Evolutionary conservation across 768 basidiomycete species (phyloP).

Genomic region (Calocybe cyanea): DNA sequence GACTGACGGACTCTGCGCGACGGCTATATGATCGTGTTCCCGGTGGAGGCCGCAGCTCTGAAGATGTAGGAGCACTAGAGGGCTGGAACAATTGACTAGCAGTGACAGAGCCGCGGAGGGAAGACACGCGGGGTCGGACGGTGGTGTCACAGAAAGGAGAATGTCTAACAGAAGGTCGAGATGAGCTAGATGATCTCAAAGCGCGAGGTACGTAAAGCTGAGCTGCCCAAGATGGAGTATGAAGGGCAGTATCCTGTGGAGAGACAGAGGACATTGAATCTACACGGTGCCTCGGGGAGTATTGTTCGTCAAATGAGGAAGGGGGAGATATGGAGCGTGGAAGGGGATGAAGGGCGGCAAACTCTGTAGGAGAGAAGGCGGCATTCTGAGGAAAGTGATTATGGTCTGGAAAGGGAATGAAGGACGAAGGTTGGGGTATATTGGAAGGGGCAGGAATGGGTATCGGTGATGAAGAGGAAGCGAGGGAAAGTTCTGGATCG

Average conservation of each 20-base stretch:
- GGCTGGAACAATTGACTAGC: conserved; percentile 59
- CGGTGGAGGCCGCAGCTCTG: conserved; percentile 42
- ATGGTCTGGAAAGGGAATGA: conserved; percentile 45
- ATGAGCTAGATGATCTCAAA: conserved; percentile 39
- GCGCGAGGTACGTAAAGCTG: conserved; percentile 60
- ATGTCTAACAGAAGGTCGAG: conserved; percentile 43
- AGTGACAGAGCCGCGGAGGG: conserved; percentile 45
- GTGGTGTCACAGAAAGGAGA: conserved; percentile 42
- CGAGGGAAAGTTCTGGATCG: conserved; percentile 45
- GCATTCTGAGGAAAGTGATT: conserved; percentile 44
- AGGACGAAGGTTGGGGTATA: conserved; percentile 36
- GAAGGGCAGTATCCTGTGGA: conserved; percentile 55
- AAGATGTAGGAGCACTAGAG: conserved; percentile 63
- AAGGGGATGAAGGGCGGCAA: conserved; percentile 58
- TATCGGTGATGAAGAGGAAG: conserved; percentile 54
- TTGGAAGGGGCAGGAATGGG: conserved; percentile 51
- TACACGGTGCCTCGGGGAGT: conserved; percentile 37
- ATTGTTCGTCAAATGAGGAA: conserved; percentile 47
- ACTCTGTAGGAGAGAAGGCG: conserved; percentile 57
- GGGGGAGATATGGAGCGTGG: conserved; percentile 61
- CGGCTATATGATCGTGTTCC: conserved; percentile 61
- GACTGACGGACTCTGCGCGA: conserved; percentile 61
- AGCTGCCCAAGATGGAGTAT: conserved; percentile 61
- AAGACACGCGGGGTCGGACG: conserved; percentile 36
- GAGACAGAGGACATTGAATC: conserved; percentile 43